A percentile compares a stretch with the other conserved stretches of the same genome.
Evolutionary conservation across 345 rosid species (phyloP).

Genomic region (Brassica nigra): DNA sequence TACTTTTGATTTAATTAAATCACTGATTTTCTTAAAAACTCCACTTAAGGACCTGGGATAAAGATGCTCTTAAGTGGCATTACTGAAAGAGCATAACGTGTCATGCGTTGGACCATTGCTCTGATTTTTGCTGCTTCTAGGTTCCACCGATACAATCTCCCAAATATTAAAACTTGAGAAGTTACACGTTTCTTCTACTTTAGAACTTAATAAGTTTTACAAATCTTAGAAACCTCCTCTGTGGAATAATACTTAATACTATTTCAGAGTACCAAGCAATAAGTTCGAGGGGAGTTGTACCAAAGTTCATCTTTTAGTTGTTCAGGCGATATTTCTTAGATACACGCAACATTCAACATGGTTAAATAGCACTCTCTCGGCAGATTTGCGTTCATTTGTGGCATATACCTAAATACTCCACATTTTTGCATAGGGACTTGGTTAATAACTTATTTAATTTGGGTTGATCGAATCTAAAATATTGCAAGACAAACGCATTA

Average conservation of each 20-base stretch:
- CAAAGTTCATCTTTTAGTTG: background rate
- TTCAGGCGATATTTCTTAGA: conserved; percentile 3
- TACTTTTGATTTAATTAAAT: too few relatives aligned
- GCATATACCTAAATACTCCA: background rate
- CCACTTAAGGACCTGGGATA: too few relatives aligned
- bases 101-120: conserved; percentile 26
- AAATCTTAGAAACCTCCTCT: background rate
- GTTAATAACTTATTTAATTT: background rate
- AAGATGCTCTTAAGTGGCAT: too few relatives aligned
- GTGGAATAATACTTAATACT: background rate
- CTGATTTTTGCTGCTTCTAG: conserved; percentile 29
- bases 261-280: background rate
- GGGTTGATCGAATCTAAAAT: background rate
- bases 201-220: background rate
- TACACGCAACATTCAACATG: conserved; percentile 18
- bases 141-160: conserved; percentile 18
- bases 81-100: conserved; percentile 22
- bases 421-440: background rate
- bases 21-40: too few relatives aligned
- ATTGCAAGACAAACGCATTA: background rate
- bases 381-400: background rate
- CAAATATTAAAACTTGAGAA: background rate
- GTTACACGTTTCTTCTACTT: conserved; percentile 24
- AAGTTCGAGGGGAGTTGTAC: background rate
- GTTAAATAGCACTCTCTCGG: background rate